A percentile compares a stretch with the other conserved stretches of the same genome.
Evolutionary conservation across 208 protist species (phyloP).

Genomic region (Leptomonas seymouri): DNA sequence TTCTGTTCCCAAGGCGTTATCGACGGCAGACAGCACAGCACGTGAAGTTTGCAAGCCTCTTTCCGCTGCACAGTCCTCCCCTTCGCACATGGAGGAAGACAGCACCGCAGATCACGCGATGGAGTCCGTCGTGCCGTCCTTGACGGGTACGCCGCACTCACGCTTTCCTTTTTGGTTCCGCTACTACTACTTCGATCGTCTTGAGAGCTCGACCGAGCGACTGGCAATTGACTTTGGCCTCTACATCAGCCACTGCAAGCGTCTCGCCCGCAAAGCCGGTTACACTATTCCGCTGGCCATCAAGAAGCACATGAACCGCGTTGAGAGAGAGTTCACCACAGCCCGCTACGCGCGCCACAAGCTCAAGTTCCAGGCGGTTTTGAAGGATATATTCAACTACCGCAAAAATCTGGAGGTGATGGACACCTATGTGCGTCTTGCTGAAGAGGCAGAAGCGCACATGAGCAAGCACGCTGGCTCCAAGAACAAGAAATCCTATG

Average conservation of each 20-base stretch:
- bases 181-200: slow-evolving; percentile 16
- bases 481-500: slow-evolving; percentile 3
- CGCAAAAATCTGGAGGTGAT: slow-evolving; percentile 16
- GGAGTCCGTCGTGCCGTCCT: slow-evolving; percentile 1
- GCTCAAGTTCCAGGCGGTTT: slow-evolving; percentile 12
- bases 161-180: slow-evolving; percentile 12
- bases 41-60: too few species aligned
- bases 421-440: slow-evolving; percentile 7
- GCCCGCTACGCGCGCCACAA: slow-evolving; percentile 13
- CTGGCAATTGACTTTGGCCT: slow-evolving; percentile 8
- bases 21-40: too few species aligned
- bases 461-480: neutral
- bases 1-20: too few species aligned
- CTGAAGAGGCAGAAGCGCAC: neutral
- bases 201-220: slow-evolving; percentile 5
- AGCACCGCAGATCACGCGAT: neutral
- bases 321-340: slow-evolving; percentile 6
- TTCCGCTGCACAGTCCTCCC: too few species aligned
- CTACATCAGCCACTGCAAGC: slow-evolving; percentile 12
- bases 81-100: too few species aligned
- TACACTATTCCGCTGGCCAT: slow-evolving; percentile 6
- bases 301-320: slow-evolving; percentile 13
- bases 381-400: slow-evolving; percentile 10
- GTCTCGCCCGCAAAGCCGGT: neutral
- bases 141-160: neutral